Percentiles rank a stretch among this genome's conserved stretches.
Conservation (phyloP, 2,329 filamentous ascomycete species). For the Aspergillus aculeatus region DNA sequence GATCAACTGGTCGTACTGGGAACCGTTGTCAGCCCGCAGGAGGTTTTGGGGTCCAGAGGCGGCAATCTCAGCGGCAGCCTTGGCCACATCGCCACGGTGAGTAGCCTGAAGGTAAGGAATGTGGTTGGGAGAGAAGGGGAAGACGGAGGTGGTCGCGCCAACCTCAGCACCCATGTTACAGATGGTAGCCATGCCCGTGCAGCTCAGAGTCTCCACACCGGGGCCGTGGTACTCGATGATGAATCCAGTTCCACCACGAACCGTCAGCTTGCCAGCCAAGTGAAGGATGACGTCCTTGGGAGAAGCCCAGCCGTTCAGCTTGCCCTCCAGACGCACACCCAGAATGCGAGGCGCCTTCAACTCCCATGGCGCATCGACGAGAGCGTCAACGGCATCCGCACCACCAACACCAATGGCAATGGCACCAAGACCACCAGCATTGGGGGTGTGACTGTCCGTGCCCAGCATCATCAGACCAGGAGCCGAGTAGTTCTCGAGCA, state of each 20-base stretch:
- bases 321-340: slow-evolving; percentile 78
- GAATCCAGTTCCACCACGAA: slow-evolving; percentile 88
- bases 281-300: slow-evolving; percentile 95
- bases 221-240: slow-evolving; percentile 93
- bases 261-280: slow-evolving; percentile 84
- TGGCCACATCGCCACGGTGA: slow-evolving; percentile 69
- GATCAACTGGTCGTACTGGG: slow-evolving; percentile 86
- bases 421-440: slow-evolving; percentile 89
- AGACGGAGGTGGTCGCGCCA: slow-evolving; percentile 91
- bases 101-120: slow-evolving; percentile 84
- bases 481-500: slow-evolving; percentile 96
- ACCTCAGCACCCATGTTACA: slow-evolving; percentile 89
- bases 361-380: slow-evolving; percentile 97
- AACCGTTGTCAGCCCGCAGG: slow-evolving; percentile 74
- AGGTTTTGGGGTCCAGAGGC: slow-evolving; percentile 60
- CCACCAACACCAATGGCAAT: slow-evolving; percentile 97
- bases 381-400: slow-evolving; percentile 92
- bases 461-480: slow-evolving; percentile 98
- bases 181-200: slow-evolving; percentile 89
- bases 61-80: slow-evolving; percentile 63
- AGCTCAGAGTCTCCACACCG: slow-evolving; percentile 83
- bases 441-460: slow-evolving; percentile 95
- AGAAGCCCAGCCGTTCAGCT: slow-evolving; percentile 84
- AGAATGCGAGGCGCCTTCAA: slow-evolving; percentile 90
- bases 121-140: slow-evolving; percentile 85